Evolutionary conservation across 2,329 filamentous ascomycete genomes (phyloP).

Genomic region (Bipolaris cookei): DNA sequence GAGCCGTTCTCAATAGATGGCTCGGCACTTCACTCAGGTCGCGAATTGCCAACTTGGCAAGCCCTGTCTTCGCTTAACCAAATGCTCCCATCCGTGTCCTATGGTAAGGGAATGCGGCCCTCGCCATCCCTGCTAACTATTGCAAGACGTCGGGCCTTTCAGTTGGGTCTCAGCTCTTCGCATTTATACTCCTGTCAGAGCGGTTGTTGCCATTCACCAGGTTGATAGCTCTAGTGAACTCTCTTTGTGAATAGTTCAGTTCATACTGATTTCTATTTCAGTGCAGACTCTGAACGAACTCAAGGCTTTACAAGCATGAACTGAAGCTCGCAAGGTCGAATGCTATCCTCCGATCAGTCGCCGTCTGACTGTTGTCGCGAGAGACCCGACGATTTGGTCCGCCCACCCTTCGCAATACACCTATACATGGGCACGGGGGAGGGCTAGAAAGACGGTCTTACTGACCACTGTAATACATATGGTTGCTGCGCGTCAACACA

Average conservation of each 20-base stretch:
- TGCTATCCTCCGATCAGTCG: background rate
- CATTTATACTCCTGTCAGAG: background rate
- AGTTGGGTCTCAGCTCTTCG: background rate
- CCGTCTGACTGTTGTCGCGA: background rate
- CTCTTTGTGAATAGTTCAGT: background rate
- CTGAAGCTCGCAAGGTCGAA: background rate
- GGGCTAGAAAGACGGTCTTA: background rate
- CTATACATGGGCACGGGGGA: background rate
- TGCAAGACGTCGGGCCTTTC: constrained; percentile 4
- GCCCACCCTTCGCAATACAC: background rate
- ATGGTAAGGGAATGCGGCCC: background rate
- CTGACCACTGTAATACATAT: background rate
- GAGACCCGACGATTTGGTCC: background rate
- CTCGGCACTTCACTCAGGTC: background rate
- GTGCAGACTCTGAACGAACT: background rate
- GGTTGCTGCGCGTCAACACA: background rate
- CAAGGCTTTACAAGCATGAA: background rate
- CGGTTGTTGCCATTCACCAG: background rate
- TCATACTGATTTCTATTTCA: background rate
- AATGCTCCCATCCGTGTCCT: background rate
- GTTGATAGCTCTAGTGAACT: background rate
- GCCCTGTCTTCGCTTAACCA: background rate
- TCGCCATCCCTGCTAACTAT: background rate
- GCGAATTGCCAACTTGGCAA: background rate
- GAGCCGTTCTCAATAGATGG: background rate